These are phyloP conservation scores for Stephania cephalantha DNA, from an alignment of 164 flowering plant species.

Conservation along the genomic window DNA sequence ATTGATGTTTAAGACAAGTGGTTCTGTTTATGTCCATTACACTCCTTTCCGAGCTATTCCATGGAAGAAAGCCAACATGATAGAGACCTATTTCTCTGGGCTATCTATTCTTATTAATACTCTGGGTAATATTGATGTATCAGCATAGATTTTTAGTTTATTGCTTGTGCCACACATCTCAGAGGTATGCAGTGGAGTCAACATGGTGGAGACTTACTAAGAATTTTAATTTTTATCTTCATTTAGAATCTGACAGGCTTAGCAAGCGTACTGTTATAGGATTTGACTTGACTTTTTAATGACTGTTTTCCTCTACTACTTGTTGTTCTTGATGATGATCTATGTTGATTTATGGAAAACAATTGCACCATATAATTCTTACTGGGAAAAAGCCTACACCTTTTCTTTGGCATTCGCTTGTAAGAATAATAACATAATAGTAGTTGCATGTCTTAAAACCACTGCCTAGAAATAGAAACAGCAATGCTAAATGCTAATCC, in stretches of 20 bases:
- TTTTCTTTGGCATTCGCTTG: neutral
- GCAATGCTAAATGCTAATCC: neutral
- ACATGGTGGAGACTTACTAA: neutral
- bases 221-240: no score
- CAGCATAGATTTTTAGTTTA: no score
- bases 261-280: neutral
- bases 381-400: neutral
- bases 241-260: no score
- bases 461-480: neutral
- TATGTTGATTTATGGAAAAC: neutral
- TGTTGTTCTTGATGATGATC: neutral
- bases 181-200: no score
- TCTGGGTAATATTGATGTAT: no score
- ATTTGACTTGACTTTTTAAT: neutral
- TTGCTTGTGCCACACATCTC: no score
- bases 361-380: neutral
- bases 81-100: neutral
- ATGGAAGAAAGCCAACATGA: neutral
- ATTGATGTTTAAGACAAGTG: neutral
- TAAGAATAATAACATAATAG: neutral
- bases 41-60: neutral
- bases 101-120: no score
- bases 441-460: neutral
- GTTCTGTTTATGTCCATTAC: neutral
- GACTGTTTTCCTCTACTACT: neutral